Conservation (phyloP, 2,329 filamentous ascomycete genomes). For the Hymenoscyphus infarciens region DNA sequence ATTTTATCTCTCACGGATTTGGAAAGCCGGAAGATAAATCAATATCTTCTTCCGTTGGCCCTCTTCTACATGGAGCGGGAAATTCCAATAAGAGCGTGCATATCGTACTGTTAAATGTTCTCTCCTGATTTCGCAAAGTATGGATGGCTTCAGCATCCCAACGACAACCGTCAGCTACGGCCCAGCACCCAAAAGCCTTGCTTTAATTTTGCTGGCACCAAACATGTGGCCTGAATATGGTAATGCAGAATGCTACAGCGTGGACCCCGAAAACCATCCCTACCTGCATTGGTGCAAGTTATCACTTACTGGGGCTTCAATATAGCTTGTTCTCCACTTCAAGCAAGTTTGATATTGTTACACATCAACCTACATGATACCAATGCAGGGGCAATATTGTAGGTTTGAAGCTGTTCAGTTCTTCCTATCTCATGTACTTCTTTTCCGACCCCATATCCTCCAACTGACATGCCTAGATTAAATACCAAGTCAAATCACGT, state of each 20-base stretch:
- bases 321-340: constrained; percentile 27
- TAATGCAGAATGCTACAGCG: constrained; percentile 3
- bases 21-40: constrained; percentile 30
- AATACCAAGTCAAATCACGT: not conserved
- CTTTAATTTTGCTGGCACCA: not conserved
- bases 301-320: constrained; percentile 35
- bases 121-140: constrained; percentile 34
- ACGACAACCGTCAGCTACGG: constrained; percentile 34
- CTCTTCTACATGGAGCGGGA: constrained; percentile 22
- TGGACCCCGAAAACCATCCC: constrained; percentile 35
- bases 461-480: not conserved
- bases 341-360: constrained; percentile 19
- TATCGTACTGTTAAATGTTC: constrained; percentile 34
- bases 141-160: constrained; percentile 25
- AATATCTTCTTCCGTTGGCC: constrained; percentile 24
- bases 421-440: not conserved
- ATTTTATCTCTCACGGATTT: constrained; percentile 32
- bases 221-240: not conserved
- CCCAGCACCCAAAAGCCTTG: too few species aligned
- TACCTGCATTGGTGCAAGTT: constrained; percentile 35
- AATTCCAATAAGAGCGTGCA: constrained; percentile 25
- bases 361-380: constrained; percentile 31
- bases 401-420: constrained; percentile 5
- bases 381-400: constrained; percentile 27
- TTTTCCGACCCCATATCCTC: not conserved